Evolutionary conservation across 805 yeast genomes (phyloP).

Genomic region (Monosporozyma aquatica): DNA sequence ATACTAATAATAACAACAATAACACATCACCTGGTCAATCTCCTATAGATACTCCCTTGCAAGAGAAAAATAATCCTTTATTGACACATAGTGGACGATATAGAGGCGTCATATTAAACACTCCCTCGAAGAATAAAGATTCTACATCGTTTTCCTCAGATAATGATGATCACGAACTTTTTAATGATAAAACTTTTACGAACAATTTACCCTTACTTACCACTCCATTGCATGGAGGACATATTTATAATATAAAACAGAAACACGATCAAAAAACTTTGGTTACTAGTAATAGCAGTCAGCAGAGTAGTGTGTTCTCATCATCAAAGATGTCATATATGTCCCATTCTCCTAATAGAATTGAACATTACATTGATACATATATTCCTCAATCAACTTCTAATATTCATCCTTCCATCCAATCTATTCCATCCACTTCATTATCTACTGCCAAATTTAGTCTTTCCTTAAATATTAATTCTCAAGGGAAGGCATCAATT

Average conservation of each 20-base stretch:
- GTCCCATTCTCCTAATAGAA: background rate
- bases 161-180: too few relatives aligned
- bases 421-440: background rate
- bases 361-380: background rate
- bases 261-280: background rate
- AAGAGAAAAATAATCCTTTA: conserved; percentile 6
- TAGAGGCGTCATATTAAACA: conserved; percentile 23
- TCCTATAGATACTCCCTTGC: too few relatives aligned
- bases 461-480: conserved; percentile 23
- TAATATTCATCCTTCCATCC: background rate
- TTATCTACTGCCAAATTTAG: too few relatives aligned
- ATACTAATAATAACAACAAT: too few relatives aligned
- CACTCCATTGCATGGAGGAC: background rate
- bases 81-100: conserved; percentile 20
- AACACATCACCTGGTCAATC: background rate
- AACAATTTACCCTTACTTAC: background rate
- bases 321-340: background rate
- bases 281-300: too few relatives aligned
- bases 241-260: too few relatives aligned
- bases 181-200: background rate
- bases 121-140: conserved; percentile 14
- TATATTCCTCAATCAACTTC: too few relatives aligned
- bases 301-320: background rate
- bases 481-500: conserved; percentile 28
- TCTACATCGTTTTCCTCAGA: too few relatives aligned